Percentiles rank a stretch among this genome's conserved stretches.
Evolutionary conservation across 2,329 filamentous ascomycete genomes (phyloP).

Genomic region (Coniochaeta sp.): DNA sequence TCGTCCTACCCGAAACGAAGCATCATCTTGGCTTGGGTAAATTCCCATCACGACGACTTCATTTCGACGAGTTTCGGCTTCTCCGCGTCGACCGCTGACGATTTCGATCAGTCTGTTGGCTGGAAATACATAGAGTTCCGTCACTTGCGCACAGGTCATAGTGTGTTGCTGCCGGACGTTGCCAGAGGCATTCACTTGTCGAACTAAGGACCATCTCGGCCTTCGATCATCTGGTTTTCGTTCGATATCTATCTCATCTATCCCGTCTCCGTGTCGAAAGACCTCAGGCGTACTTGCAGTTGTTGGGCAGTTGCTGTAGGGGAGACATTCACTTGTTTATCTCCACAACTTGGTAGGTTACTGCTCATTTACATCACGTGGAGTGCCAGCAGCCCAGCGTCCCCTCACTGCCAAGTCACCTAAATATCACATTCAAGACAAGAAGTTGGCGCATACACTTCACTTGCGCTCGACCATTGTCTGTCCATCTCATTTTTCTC

Average conservation of each 20-base stretch:
- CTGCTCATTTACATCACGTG: conserved; percentile 27
- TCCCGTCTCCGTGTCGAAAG: conserved; percentile 18
- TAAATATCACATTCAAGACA: not conserved
- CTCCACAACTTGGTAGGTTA: conserved; percentile 66
- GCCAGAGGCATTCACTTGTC: conserved; percentile 1
- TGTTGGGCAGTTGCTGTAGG: conserved; percentile 44
- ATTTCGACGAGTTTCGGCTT: conserved; percentile 1
- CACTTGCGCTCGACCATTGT: not conserved
- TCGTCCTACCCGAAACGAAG: conserved; percentile 15
- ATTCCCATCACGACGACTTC: conserved; percentile 12
- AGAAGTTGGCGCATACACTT: not conserved
- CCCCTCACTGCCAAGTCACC: conserved; percentile 3
- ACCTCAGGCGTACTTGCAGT: conserved; percentile 19
- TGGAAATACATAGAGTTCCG: conserved; percentile 11
- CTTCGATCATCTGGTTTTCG: conserved; percentile 1
- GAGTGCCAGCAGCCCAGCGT: not conserved
- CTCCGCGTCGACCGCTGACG: not conserved
- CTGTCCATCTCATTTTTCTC: not conserved
- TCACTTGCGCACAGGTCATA: not conserved
- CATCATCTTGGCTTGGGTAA: conserved; percentile 7
- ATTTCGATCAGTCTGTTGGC: not conserved
- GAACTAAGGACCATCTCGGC: conserved; percentile 1
- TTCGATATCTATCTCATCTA: not conserved
- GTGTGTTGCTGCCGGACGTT: not conserved
- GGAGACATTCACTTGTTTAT: conserved; percentile 99